Evolutionary conservation across 2,329 filamentous ascomycete species (phyloP).

Genomic region (Fusarium sp.): DNA sequence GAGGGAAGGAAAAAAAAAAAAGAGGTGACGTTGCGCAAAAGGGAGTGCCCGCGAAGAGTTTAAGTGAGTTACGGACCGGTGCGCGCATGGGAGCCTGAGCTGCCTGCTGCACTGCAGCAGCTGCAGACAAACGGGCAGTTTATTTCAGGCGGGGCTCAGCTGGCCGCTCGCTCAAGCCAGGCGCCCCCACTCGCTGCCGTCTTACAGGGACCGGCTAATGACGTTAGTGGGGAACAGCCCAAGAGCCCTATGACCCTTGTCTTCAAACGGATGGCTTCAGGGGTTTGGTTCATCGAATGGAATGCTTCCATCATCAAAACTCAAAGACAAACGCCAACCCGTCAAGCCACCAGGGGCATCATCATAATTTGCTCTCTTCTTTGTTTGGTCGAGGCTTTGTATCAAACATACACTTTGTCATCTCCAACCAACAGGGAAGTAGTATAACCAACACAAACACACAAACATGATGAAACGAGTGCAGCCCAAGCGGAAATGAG

Average conservation of each 20-base stretch:
- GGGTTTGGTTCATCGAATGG: neutral
- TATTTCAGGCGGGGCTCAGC: conserved; percentile 13
- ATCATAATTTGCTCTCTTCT: neutral
- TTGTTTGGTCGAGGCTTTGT: neutral
- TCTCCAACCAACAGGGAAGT: neutral
- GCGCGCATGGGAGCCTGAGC: conserved; percentile 5
- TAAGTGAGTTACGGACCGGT: neutral
- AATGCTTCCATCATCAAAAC: neutral
- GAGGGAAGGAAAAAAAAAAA: neutral
- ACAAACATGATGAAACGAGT: conserved; percentile 9
- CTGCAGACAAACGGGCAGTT: neutral
- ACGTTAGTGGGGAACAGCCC: conserved; percentile 25
- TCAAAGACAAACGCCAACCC: conserved; percentile 6
- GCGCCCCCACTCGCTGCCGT: conserved; percentile 18
- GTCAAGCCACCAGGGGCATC: conserved; percentile 3
- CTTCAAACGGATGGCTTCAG: neutral
- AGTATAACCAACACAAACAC: neutral
- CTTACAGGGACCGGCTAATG: conserved; percentile 21
- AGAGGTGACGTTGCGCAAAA: neutral
- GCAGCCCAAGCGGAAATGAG: conserved; percentile 10
- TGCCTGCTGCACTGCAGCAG: neutral
- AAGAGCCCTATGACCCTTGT: conserved; percentile 19
- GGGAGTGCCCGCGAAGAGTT: neutral
- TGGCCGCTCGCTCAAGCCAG: neutral
- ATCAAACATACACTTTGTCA: neutral